Evolutionary conservation across 805 yeast species (phyloP).

Genomic region (Kazachstania taianensis): DNA sequence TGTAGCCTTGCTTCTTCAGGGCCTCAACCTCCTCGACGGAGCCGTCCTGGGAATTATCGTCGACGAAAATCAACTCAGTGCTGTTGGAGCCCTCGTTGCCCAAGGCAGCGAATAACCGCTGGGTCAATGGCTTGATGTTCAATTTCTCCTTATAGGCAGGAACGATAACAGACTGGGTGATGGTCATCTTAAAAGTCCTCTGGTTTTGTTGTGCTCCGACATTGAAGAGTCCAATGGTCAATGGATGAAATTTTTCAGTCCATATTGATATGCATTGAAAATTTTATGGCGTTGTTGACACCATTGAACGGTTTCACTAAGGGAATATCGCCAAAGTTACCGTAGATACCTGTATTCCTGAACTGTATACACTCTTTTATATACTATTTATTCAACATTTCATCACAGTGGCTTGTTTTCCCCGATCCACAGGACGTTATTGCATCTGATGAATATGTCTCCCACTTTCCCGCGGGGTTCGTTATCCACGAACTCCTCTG

Average conservation of each 20-base stretch:
- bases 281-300: no score
- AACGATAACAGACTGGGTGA: conserved; percentile 35
- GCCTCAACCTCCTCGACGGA: conserved; percentile 42
- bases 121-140: conserved; percentile 40
- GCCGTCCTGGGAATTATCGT: conserved; percentile 43
- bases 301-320: no score
- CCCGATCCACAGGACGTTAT: conserved; percentile 56
- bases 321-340: no score
- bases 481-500: conserved; percentile 42
- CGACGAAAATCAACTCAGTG: conserved; percentile 42
- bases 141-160: conserved; percentile 44
- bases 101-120: conserved; percentile 39
- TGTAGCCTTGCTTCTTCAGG: conserved; percentile 36
- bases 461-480: conserved; percentile 47
- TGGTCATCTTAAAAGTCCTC: conserved; percentile 29
- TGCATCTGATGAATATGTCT: conserved; percentile 81
- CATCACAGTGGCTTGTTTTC: no score
- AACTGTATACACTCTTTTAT: no score
- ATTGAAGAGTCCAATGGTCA: no score
- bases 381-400: no score
- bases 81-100: conserved; percentile 33
- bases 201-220: no score
- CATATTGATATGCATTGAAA: no score
- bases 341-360: no score
- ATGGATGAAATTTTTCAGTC: no score